These are phyloP conservation scores for Cladosporium sp. DNA, from an alignment of 2,329 filamentous ascomycete species.

Conservation along the genomic window DNA sequence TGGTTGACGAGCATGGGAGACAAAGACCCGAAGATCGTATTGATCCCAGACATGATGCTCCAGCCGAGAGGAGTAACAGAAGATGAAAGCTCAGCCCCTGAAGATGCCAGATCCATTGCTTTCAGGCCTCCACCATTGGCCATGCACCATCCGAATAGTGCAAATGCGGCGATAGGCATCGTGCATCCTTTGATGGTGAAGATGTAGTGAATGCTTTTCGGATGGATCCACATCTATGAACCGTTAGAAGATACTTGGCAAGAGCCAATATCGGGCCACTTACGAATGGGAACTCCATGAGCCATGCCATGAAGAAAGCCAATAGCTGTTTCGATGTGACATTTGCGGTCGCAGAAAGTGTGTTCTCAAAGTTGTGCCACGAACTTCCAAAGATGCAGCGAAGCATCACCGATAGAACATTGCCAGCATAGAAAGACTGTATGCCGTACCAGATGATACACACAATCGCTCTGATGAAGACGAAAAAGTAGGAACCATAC, in stretches of 20 bases:
- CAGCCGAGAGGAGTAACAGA: conserved; percentile 27
- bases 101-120: conserved; percentile 45
- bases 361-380: conserved; percentile 31
- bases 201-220: conserved; percentile 31
- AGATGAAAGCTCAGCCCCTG: conserved; percentile 8
- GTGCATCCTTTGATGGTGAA: conserved; percentile 42
- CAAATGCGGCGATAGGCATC: conserved; percentile 31
- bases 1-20: conserved; percentile 42
- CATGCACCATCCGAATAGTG: conserved; percentile 33
- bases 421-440: conserved; percentile 21
- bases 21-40: conserved; percentile 37
- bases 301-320: conserved; percentile 31
- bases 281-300: conserved; percentile 29
- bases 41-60: conserved; percentile 38
- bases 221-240: conserved; percentile 40
- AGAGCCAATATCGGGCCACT: background rate
- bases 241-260: conserved; percentile 13
- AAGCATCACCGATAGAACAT: conserved; percentile 23
- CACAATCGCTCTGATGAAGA: conserved; percentile 35
- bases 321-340: conserved; percentile 30
- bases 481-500: conserved; percentile 39
- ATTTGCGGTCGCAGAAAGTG: conserved; percentile 24
- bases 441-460: conserved; percentile 37
- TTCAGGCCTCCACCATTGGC: conserved; percentile 27
- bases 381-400: conserved; percentile 32